Base-by-base conservation (phyloP, 202 grass and related monocot species). In the Zizania palustris region DNA sequence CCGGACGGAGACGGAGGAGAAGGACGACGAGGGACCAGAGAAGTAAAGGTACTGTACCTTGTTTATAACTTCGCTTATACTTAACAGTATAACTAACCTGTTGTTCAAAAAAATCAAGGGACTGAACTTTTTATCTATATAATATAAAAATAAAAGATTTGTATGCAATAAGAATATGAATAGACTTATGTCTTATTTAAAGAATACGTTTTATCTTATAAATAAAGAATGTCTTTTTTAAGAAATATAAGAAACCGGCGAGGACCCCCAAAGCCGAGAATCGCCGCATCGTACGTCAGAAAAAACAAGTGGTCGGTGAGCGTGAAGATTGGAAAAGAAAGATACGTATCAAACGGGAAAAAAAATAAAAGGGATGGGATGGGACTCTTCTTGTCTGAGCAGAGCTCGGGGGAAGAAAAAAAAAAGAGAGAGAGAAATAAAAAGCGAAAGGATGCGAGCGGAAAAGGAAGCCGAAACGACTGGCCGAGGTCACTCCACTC, bases 401-500 rank as follows among this genome's bases (percentile, higher is more conserved):
- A 51, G 1, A 18, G 13, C 0, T 10, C 21, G 5, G 33, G 9
- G 5, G 35, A 41, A 73, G 16, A 1, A 61, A 9, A 61, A 37
- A 10, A 37, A 19, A 7, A 45, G 14, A 35, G 0, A 3, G 13
- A 18, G 3, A 7, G 6, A 41, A 28, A 45, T n/a, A 21, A 66
- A 7, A 1, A 19, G 7, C 3, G 15, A 15, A 19, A n/a, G 0
- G 3, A 4, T 9, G 15, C 3, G 5, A 28, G 48, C 12, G 20
- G 19, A 66, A 64, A 63, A n/a, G 67, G 19, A 1, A 70, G 78
- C 62, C 57, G 68, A 51, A 89, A 89, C 83, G 83, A 85, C 63
- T 85, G 87, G 83, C 79, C 75, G 69, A 69, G 69, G 69, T 75
- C 83, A 81, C 58, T 28, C 81, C 34, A 7, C 34, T 42, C 51